Evolutionary conservation across 2,329 filamentous ascomycete species (phyloP).

Genomic region (Colletotrichum zoysiae): DNA sequence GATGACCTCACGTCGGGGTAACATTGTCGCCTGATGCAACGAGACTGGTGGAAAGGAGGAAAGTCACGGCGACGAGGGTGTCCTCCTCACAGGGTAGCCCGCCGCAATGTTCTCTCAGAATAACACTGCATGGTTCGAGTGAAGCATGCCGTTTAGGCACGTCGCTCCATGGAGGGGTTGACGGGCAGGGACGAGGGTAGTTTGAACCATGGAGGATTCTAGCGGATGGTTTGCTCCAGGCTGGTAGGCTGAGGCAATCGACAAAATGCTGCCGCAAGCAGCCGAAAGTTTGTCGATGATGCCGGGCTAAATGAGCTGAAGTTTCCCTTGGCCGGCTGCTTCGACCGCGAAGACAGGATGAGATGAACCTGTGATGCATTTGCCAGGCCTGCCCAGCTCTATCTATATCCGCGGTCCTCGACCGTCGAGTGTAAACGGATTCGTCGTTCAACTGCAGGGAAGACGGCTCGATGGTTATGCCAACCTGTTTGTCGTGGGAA

Average conservation of each 20-base stretch:
- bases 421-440: background rate
- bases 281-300: constrained; percentile 34
- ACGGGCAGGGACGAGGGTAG: constrained; percentile 25
- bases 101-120: background rate
- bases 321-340: background rate
- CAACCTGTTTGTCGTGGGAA: background rate
- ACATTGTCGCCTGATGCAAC: constrained; percentile 14
- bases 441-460: background rate
- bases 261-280: constrained; percentile 32
- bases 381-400: background rate
- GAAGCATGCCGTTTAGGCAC: background rate
- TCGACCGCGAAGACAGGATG: constrained; percentile 3
- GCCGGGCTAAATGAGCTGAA: background rate
- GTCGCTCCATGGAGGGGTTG: background rate
- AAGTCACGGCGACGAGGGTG: background rate
- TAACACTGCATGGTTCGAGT: too few relatives aligned
- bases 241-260: constrained; percentile 1
- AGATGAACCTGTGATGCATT: constrained; percentile 2
- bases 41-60: background rate
- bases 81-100: background rate
- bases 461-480: background rate
- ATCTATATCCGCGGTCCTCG: background rate
- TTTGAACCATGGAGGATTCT: constrained; percentile 1
- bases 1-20: constrained; percentile 10
- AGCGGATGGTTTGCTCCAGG: constrained; percentile 35